phyloP scores from a whole-genome alignment of 306 rosid species.

The barrel medic (Medicago truncatula) region DNA sequence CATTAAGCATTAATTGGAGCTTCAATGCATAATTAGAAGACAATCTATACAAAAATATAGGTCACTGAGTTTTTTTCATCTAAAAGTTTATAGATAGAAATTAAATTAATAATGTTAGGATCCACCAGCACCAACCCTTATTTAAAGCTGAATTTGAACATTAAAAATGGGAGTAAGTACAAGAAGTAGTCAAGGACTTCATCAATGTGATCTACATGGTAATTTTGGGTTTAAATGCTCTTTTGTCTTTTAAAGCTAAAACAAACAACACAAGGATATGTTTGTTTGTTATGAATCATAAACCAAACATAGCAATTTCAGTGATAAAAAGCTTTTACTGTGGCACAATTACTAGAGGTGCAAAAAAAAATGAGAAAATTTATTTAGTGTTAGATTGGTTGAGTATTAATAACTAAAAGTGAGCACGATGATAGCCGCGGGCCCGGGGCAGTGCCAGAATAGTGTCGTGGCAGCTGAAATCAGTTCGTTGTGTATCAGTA shows the following conservation, averaged over 20 bases:
- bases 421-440: not conserved
- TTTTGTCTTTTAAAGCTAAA: conserved; percentile 31
- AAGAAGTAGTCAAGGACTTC: not conserved
- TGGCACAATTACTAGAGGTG: not conserved
- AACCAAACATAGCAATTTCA: not conserved
- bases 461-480: no score
- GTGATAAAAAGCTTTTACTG: no score
- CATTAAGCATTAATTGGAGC: conserved; percentile 24
- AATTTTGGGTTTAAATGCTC: not conserved
- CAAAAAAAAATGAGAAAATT: not conserved
- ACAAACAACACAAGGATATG: conserved; percentile 2
- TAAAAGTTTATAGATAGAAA: not conserved
- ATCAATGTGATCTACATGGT: not conserved
- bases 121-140: conserved; percentile 16
- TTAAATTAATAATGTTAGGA: not conserved
- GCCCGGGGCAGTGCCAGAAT: not conserved
- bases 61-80: not conserved
- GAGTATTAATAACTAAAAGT: no score
- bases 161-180: conserved; percentile 2
- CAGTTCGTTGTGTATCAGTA: no score
- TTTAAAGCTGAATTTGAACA: conserved; percentile 3
- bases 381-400: not conserved
- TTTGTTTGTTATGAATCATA: conserved; percentile 14
- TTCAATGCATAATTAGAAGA: conserved; percentile 19
- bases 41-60: not conserved